phyloP scores from a whole-genome alignment of 2,329 filamentous ascomycete species.

The Ceratocystis variospora region DNA sequence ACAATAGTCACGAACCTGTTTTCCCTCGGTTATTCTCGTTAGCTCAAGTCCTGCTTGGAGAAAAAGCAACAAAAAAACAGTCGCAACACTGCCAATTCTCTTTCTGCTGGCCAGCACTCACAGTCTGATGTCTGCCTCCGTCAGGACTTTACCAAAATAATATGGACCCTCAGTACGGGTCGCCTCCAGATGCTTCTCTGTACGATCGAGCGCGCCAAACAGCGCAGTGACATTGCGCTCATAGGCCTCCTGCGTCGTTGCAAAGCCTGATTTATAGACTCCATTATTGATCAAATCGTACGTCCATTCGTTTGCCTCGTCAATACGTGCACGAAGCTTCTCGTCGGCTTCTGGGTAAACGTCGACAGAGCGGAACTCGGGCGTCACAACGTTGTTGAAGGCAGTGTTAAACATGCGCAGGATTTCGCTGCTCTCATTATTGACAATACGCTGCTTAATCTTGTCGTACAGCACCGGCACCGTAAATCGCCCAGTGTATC shows the following conservation, averaged over 20 bases:
- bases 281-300: constrained; percentile 62
- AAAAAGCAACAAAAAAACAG: too few species aligned
- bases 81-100: not conserved
- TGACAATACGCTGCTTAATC: constrained; percentile 62
- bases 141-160: constrained; percentile 61
- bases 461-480: constrained; percentile 80
- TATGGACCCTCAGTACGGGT: constrained; percentile 43
- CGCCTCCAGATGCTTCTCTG: constrained; percentile 52
- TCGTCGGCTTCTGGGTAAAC: constrained; percentile 46
- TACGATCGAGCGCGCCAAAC: constrained; percentile 63
- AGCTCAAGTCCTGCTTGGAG: not conserved
- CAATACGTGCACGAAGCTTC: constrained; percentile 52
- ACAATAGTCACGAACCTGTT: constrained; percentile 52
- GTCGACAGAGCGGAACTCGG: constrained; percentile 45
- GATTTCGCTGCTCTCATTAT: constrained; percentile 86
- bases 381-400: constrained; percentile 59
- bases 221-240: constrained; percentile 56
- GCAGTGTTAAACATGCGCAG: constrained; percentile 70
- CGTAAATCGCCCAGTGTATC: constrained; percentile 69
- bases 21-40: constrained; percentile 6
- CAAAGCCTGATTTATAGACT: constrained; percentile 68
- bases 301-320: constrained; percentile 66
- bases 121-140: constrained; percentile 70
- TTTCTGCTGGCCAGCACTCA: constrained; percentile 25
- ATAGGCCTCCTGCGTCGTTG: constrained; percentile 71